These are phyloP conservation scores for Coemansia sp. DNA, from an alignment of 192 early-diverging fungal species.

Conservation along the genomic window DNA sequence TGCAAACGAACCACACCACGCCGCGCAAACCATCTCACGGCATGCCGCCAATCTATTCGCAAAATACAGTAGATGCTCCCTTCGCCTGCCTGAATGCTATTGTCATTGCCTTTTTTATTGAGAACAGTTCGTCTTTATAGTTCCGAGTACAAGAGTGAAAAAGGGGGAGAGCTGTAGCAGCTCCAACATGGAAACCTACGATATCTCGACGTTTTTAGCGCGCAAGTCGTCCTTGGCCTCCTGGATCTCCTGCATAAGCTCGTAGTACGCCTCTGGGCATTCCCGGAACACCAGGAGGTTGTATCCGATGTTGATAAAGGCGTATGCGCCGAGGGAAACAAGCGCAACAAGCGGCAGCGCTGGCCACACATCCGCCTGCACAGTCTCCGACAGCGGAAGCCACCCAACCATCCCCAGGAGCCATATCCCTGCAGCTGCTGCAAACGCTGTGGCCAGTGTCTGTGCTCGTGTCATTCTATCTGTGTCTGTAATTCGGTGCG, in stretches of 20 bases:
- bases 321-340: slow-evolving; percentile 87
- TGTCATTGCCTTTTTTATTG: not conserved
- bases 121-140: too few relatives aligned
- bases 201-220: slow-evolving; percentile 61
- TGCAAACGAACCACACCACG: too few relatives aligned
- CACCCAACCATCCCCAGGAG: slow-evolving; percentile 32
- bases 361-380: slow-evolving; percentile 45
- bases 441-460: slow-evolving; percentile 12
- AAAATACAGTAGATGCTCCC: too few relatives aligned
- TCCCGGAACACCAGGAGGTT: slow-evolving; percentile 86
- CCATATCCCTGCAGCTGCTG: slow-evolving; percentile 26
- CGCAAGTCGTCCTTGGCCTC: slow-evolving; percentile 79
- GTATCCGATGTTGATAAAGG: slow-evolving; percentile 83
- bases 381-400: slow-evolving; percentile 37
- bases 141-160: too few relatives aligned
- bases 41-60: too few relatives aligned
- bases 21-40: too few relatives aligned
- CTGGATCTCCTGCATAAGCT: slow-evolving; percentile 81
- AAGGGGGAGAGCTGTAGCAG: too few relatives aligned
- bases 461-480: slow-evolving; percentile 40
- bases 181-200: slow-evolving; percentile 8
- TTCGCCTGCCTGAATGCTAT: not conserved
- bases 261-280: slow-evolving; percentile 85
- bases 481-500: not conserved
- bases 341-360: slow-evolving; percentile 50